Percentiles rank a stretch among this genome's conserved stretches.
phyloP scores from a whole-genome alignment of 192 early-diverging fungal genomes.

The Gonapodya prolifera region DNA sequence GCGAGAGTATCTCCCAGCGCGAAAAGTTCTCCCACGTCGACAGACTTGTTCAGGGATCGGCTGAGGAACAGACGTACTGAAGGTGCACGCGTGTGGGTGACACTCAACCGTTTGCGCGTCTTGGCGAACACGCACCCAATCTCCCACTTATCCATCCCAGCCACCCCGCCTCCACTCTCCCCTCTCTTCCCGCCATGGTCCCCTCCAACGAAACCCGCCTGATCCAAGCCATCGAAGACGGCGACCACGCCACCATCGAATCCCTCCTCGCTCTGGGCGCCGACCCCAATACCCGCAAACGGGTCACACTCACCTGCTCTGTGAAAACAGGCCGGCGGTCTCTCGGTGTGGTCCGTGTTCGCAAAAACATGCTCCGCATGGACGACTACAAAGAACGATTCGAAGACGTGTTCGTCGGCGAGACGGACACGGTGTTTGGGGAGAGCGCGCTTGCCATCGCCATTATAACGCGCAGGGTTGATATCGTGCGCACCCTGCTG shows the following conservation, averaged over 20 bases:
- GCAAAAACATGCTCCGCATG: background rate
- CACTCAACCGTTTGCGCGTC: too few relatives aligned
- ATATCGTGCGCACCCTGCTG: background rate
- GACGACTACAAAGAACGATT: background rate
- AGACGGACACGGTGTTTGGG: background rate
- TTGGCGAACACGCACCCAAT: too few relatives aligned
- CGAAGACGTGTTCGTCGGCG: background rate
- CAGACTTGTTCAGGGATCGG: too few relatives aligned
- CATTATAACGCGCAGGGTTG: background rate
- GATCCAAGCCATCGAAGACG: background rate
- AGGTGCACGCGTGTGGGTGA: too few relatives aligned
- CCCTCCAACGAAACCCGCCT: too few relatives aligned
- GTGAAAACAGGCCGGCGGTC: background rate
- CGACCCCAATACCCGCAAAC: background rate
- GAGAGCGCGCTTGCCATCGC: background rate
- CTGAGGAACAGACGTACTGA: too few relatives aligned
- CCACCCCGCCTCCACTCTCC: too few relatives aligned
- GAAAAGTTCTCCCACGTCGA: too few relatives aligned
- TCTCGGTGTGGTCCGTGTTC: background rate
- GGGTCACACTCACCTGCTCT: background rate
- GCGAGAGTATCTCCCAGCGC: too few relatives aligned
- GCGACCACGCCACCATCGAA: background rate
- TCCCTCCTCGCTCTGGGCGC: background rate
- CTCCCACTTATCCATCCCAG: too few relatives aligned
- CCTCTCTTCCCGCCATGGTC: too few relatives aligned